Conservation (phyloP, 768 basidiomycete species). For the Russula sp. region DNA sequence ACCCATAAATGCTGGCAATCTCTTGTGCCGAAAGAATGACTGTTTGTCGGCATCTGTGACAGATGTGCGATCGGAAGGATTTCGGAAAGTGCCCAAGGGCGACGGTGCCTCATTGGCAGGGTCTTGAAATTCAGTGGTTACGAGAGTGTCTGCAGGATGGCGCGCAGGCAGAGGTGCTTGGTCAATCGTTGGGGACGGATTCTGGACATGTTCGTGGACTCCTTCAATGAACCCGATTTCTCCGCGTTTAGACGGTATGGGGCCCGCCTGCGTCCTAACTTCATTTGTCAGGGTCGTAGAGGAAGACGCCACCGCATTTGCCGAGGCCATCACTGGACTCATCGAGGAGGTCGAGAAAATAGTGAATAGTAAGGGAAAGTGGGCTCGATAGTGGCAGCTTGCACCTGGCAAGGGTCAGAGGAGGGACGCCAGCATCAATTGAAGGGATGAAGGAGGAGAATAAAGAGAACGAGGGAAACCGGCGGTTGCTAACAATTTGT, state of each 20-base stretch:
- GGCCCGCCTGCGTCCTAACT: constrained; percentile 52
- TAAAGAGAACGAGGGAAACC: neutral
- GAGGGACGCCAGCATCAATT: constrained; percentile 26
- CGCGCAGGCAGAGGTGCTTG: constrained; percentile 41
- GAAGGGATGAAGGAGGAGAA: neutral
- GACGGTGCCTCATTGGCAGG: neutral
- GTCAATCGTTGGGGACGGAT: constrained; percentile 10
- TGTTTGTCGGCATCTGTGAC: constrained; percentile 35
- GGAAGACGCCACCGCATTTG: constrained; percentile 26
- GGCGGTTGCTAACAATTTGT: neutral
- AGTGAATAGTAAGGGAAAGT: constrained; percentile 27
- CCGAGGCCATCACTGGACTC: constrained; percentile 36
- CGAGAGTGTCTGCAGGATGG: constrained; percentile 48
- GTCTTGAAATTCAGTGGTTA: constrained; percentile 23
- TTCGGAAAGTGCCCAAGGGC: neutral
- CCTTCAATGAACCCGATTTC: constrained; percentile 61
- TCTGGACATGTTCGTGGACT: constrained; percentile 34
- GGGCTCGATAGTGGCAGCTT: constrained; percentile 34
- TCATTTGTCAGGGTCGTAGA: constrained; percentile 31
- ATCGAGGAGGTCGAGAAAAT: neutral
- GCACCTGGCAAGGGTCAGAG: constrained; percentile 44
- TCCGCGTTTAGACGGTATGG: constrained; percentile 60
- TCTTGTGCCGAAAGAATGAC: constrained; percentile 43
- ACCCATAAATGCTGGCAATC: constrained; percentile 42
- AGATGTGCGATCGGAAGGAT: constrained; percentile 31